phyloP scores from a whole-genome alignment of 169 alveolate species.

The Babesia bigemina region DNA sequence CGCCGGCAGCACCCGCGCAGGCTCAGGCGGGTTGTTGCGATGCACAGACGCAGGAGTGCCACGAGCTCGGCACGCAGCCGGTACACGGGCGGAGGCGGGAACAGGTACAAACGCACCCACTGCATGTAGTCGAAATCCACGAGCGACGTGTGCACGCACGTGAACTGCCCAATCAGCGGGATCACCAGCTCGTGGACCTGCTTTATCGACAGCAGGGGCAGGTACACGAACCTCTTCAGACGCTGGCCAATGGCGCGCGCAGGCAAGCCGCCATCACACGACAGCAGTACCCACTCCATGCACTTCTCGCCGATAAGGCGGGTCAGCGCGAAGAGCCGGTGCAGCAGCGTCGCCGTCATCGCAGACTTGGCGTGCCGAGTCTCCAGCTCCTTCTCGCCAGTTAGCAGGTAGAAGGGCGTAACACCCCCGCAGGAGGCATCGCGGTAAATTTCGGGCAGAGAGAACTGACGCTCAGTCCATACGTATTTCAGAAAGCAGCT shows the following conservation, averaged over 20 bases:
- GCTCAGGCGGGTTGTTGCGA: slow-evolving; percentile 7
- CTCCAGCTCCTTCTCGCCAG: slow-evolving; percentile 33
- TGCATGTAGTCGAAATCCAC: slow-evolving; percentile 28
- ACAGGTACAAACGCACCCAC: slow-evolving; percentile 34
- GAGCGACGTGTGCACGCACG: slow-evolving; percentile 16
- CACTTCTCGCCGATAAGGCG: slow-evolving; percentile 19
- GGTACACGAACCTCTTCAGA: slow-evolving; percentile 36
- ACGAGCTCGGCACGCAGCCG: slow-evolving; percentile 31
- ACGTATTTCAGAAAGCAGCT: slow-evolving; percentile 17
- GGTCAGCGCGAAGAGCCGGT: slow-evolving; percentile 10
- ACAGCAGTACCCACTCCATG: slow-evolving; percentile 4
- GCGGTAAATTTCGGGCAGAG: slow-evolving; percentile 31
- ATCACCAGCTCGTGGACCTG: slow-evolving; percentile 52
- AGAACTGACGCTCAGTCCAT: slow-evolving; percentile 2
- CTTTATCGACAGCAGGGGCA: slow-evolving; percentile 56
- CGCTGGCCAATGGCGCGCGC: slow-evolving; percentile 14
- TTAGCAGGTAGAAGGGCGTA: slow-evolving; percentile 50
- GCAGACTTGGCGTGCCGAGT: slow-evolving; percentile 8
- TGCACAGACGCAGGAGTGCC: slow-evolving; percentile 6
- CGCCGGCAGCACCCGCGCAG: slow-evolving; percentile 11
- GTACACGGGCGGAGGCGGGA: slow-evolving; percentile 64
- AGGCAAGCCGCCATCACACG: background rate
- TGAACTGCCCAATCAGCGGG: slow-evolving; percentile 40
- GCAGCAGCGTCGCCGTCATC: slow-evolving; percentile 30
- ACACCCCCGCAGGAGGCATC: slow-evolving; percentile 27